Conservation (phyloP, 2,329 filamentous ascomycete genomes). For the Arthroderma uncinatum region DNA sequence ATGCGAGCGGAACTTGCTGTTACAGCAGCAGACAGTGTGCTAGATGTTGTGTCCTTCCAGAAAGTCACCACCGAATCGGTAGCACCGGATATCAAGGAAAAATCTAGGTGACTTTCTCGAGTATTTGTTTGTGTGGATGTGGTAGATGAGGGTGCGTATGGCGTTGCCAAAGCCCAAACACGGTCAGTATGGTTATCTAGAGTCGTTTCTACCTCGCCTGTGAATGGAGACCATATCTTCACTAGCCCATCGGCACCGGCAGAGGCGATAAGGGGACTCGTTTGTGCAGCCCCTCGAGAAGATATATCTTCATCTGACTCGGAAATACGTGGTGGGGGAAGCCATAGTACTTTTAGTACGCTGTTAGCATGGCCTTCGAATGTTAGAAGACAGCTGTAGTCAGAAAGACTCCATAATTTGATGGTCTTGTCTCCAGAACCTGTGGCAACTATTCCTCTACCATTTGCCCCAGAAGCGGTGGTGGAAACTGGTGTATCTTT, state of each 20-base stretch:
- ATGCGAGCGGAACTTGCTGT: constrained; percentile 66
- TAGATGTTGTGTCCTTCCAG: constrained; percentile 82
- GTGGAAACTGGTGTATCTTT: constrained; percentile 63
- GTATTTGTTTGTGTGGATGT: constrained; percentile 23
- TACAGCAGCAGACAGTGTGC: constrained; percentile 64
- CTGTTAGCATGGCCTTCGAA: constrained; percentile 96
- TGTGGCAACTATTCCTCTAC: constrained; percentile 73
- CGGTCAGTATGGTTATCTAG: constrained; percentile 95
- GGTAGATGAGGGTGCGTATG: constrained; percentile 28
- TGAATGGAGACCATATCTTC: constrained; percentile 87
- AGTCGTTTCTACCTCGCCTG: constrained; percentile 74
- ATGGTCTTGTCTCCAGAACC: constrained; percentile 93
- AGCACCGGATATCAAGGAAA: constrained; percentile 77
- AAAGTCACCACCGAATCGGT: constrained; percentile 90
- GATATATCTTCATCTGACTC: constrained; percentile 24
- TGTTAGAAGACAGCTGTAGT: constrained; percentile 85
- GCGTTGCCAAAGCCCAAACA: constrained; percentile 81
- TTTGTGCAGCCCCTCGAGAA: constrained; percentile 23
- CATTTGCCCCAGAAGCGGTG: constrained; percentile 56
- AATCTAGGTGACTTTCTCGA: constrained; percentile 29
- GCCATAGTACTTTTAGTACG: constrained; percentile 85
- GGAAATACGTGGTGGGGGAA: constrained; percentile 43
- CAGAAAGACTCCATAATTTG: constrained; percentile 84
- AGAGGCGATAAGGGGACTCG: constrained; percentile 51
- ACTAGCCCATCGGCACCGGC: constrained; percentile 90